Conservation (phyloP, 176 grass and related monocot species). For the Carex parvula region DNA sequence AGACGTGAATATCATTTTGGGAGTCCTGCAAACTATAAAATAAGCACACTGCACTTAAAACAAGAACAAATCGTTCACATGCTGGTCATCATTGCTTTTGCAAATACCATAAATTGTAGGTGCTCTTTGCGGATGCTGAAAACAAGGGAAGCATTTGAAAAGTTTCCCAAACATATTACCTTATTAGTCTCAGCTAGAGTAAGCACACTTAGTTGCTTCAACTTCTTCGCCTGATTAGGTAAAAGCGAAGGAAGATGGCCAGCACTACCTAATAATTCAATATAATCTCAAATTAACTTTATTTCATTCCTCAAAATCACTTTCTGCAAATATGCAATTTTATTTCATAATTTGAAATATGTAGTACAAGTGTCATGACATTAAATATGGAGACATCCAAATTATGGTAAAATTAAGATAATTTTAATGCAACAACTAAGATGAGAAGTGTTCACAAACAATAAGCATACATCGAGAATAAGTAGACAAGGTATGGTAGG, state of each 20-base stretch:
- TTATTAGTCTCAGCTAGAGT: slow-evolving; percentile 87
- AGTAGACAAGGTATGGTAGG: neutral
- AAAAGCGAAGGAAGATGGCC: slow-evolving; percentile 61
- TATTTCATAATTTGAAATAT: neutral
- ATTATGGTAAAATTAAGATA: slow-evolving; percentile 2
- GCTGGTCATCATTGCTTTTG: neutral
- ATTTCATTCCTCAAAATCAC: neutral
- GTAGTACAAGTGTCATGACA: neutral
- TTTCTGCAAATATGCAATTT: neutral
- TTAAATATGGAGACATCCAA: slow-evolving; percentile 16
- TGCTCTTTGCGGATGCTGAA: neutral
- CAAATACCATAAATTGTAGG: neutral
- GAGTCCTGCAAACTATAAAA: neutral
- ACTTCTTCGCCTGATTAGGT: slow-evolving; percentile 81
- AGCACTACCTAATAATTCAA: slow-evolving; percentile 55
- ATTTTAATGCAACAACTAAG: neutral
- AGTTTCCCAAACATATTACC: slow-evolving; percentile 34
- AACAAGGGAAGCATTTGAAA: neutral
- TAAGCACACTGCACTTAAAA: neutral
- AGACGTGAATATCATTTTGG: neutral
- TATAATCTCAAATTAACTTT: neutral
- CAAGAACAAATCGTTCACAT: neutral
- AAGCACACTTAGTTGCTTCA: slow-evolving; percentile 94
- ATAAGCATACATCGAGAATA: neutral
- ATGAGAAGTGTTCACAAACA: neutral